Percentiles rank a stretch among this genome's conserved stretches.
Conservation (phyloP, 2,329 filamentous ascomycete species). For the Colletotrichum liriopes region DNA sequence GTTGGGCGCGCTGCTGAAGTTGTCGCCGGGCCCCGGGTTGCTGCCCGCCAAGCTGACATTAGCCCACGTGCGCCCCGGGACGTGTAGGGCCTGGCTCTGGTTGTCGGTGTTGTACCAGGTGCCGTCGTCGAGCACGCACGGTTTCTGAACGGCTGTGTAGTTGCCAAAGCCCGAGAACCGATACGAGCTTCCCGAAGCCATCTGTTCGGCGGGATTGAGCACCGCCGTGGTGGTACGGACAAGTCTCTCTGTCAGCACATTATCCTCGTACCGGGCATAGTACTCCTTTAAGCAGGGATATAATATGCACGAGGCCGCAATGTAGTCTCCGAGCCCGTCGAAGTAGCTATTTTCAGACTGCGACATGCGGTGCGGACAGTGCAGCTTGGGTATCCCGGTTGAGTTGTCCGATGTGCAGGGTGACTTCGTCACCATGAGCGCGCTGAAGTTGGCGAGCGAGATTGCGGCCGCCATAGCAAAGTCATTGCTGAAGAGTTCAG, state of each 20-base stretch:
- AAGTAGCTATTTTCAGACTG: slow-evolving; percentile 1
- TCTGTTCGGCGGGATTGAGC: slow-evolving; percentile 6
- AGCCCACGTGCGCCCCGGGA: slow-evolving; percentile 18
- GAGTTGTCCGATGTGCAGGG: slow-evolving; percentile 23
- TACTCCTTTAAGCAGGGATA: slow-evolving; percentile 38
- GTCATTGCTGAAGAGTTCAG: slow-evolving; percentile 7
- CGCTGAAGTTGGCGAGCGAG: slow-evolving; percentile 33
- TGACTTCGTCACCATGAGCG: slow-evolving; percentile 18
- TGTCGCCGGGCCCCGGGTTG: background rate
- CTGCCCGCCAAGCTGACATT: slow-evolving; percentile 13
- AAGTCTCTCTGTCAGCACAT: slow-evolving; percentile 24
- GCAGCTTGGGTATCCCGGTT: background rate
- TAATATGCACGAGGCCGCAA: slow-evolving; percentile 21
- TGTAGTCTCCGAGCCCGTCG: slow-evolving; percentile 8
- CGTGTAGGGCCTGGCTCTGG: background rate
- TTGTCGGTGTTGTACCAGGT: slow-evolving; percentile 25
- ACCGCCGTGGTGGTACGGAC: slow-evolving; percentile 31
- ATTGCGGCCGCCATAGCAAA: slow-evolving; percentile 11
- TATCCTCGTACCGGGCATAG: slow-evolving; percentile 9
- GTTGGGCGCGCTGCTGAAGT: slow-evolving; percentile 2
- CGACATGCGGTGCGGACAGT: slow-evolving; percentile 22
- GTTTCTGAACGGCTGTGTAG: slow-evolving; percentile 24
- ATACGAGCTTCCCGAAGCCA: background rate
- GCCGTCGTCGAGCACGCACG: slow-evolving; percentile 32
- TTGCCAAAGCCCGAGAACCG: slow-evolving; percentile 12